Conservation (phyloP, 2,329 filamentous ascomycete genomes). For the Trichoderma pleuroti region DNA sequence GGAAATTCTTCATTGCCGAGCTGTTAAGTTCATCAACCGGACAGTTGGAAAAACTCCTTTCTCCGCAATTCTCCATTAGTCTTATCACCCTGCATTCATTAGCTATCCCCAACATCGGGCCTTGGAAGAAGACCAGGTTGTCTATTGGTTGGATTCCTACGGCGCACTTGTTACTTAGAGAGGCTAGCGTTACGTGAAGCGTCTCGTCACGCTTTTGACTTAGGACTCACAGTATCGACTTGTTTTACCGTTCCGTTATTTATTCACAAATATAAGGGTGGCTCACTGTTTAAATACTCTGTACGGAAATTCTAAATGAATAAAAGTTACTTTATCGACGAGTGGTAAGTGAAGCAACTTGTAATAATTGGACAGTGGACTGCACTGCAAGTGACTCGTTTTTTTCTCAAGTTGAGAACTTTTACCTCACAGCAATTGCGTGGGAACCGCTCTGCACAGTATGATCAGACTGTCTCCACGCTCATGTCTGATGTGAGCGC, state of each 20-base stretch:
- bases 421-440: background rate
- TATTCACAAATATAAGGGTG: background rate
- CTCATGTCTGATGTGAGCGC: background rate
- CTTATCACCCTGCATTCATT: background rate
- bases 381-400: too few relatives aligned
- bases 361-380: too few relatives aligned
- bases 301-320: background rate
- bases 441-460: background rate
- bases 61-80: background rate
- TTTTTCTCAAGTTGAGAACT: background rate
- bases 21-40: background rate
- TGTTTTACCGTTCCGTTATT: background rate
- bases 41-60: background rate
- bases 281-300: background rate
- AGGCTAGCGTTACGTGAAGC: background rate
- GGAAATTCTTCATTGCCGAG: background rate
- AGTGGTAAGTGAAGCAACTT: background rate
- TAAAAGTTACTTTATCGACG: background rate
- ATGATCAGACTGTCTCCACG: background rate
- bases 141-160: background rate
- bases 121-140: background rate
- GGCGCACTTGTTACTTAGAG: background rate
- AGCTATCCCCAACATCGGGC: background rate
- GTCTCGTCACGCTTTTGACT: background rate
- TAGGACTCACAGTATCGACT: background rate